Conservation (phyloP, 2,329 filamentous ascomycete genomes). For the Colletotrichum gloeosporioides region DNA sequence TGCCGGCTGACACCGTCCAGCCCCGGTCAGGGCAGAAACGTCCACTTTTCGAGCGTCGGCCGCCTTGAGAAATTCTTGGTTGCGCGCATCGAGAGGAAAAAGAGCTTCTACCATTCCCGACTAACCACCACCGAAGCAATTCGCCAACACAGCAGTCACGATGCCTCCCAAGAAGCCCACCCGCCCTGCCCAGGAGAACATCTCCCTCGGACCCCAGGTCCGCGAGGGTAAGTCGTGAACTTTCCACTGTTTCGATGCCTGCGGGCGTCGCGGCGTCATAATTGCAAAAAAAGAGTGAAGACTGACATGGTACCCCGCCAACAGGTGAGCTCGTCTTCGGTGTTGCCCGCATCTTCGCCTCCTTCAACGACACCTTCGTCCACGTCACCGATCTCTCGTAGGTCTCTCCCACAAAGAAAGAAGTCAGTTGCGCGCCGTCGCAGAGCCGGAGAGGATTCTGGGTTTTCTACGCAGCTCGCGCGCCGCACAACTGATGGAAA, state of each 20-base stretch:
- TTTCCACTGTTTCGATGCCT: conserved; percentile 36
- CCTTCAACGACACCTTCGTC: conserved; percentile 93
- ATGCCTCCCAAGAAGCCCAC: conserved; percentile 93
- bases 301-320: conserved; percentile 26
- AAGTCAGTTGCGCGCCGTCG: not conserved
- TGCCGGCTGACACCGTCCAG: not conserved
- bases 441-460: not conserved
- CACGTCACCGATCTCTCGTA: conserved; percentile 99
- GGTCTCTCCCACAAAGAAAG: conserved; percentile 41
- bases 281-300: conserved; percentile 2
- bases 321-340: conserved; percentile 96
- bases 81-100: not conserved
- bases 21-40: conserved; percentile 8
- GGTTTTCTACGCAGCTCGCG: not conserved
- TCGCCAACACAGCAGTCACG: conserved; percentile 50
- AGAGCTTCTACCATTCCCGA: conserved; percentile 8
- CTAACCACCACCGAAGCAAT: conserved; percentile 31
- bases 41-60: not conserved
- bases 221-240: conserved; percentile 76
- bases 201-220: conserved; percentile 95
- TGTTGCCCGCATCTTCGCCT: conserved; percentile 97
- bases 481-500: not conserved
- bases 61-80: conserved; percentile 10
- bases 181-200: conserved; percentile 92
- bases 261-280: conserved; percentile 92